These are phyloP conservation scores for Sorghum bicolor DNA, from an alignment of 176 grass and related monocot genomes.

Conservation along the genomic window Sorghum_bicolor_NCBIv3 NC_012872.2:5234001-5234500, in stretches of 20 bases:
- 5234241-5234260: background rate
- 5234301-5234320: slow-evolving; percentile 44
- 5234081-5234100: background rate
- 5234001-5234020: background rate
- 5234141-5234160: background rate
- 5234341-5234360: slow-evolving; percentile 79
- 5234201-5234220: background rate
- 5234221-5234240: background rate
- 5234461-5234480: slow-evolving; percentile 6
- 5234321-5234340: slow-evolving; percentile 63
- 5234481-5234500: background rate
- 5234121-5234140: background rate
- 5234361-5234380: slow-evolving; percentile 59
- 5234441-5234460: slow-evolving; percentile 87
- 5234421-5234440: slow-evolving; percentile 59
- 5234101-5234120: background rate
- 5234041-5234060: background rate
- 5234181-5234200: slow-evolving; percentile 4
- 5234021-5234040: background rate
- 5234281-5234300: background rate
- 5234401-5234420: slow-evolving; percentile 65
- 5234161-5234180: background rate
- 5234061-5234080: background rate
- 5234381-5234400: slow-evolving; percentile 59
- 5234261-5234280: background rate